Evolutionary conservation across 257 asterid species (phyloP).

Genomic region (Nicotiana benthamiana): DNA sequence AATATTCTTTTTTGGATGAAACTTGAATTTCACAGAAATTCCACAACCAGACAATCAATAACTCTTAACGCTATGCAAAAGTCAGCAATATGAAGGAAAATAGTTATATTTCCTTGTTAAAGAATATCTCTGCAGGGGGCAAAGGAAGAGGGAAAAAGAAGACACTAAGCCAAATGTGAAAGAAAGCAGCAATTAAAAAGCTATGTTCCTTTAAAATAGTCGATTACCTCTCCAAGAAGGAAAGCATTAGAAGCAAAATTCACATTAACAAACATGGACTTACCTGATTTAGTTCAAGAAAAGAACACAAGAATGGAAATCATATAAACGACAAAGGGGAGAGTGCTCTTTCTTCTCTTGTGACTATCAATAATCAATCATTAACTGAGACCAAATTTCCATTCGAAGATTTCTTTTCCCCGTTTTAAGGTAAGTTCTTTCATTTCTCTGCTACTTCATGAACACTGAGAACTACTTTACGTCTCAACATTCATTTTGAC

Average conservation of each 20-base stretch:
- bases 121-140: background rate
- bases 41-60: background rate
- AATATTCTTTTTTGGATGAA: background rate
- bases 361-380: background rate
- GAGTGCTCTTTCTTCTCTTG: background rate
- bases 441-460: background rate
- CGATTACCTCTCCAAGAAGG: constrained; percentile 2
- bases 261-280: background rate
- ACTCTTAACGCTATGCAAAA: background rate
- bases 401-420: background rate
- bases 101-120: background rate
- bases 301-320: background rate
- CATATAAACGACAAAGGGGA: background rate
- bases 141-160: background rate
- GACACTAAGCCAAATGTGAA: background rate
- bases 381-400: background rate
- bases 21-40: background rate
- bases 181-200: background rate
- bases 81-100: background rate
- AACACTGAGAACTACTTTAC: background rate
- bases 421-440: constrained; percentile 2
- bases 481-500: background rate
- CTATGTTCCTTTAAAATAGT: background rate
- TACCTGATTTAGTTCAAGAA: constrained; percentile 9
- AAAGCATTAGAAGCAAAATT: constrained; percentile 5